Conservation (phyloP, 2,329 filamentous ascomycete species). For the Chaetothyriales sp. region DNA sequence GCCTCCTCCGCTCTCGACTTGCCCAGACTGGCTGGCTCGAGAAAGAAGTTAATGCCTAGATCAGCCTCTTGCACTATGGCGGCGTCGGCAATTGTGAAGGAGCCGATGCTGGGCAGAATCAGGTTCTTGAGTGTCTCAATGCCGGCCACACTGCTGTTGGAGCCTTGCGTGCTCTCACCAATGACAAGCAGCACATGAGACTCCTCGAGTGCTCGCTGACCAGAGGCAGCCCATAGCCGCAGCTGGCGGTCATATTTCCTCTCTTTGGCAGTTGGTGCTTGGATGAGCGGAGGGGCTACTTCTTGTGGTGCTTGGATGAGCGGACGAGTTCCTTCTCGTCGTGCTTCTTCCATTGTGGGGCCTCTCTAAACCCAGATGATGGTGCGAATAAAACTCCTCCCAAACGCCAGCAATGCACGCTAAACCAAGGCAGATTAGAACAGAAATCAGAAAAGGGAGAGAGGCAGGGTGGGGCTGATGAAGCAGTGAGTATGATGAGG, state of each 20-base stretch:
- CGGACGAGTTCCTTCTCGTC: constrained; percentile 26
- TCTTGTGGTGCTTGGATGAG: constrained; percentile 28
- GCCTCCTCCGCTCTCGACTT: constrained; percentile 66
- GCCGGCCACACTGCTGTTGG: constrained; percentile 48
- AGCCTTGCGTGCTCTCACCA: constrained; percentile 32
- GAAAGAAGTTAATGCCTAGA: constrained; percentile 91
- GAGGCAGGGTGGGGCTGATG: neutral
- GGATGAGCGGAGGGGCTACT: constrained; percentile 31
- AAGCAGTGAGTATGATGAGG: neutral
- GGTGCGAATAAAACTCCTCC: neutral
- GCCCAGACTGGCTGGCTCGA: constrained; percentile 66
- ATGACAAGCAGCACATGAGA: constrained; percentile 82
- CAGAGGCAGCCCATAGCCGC: constrained; percentile 83
- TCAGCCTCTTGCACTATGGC: constrained; percentile 65
- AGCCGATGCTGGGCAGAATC: constrained; percentile 82
- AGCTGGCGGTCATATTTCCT: constrained; percentile 90
- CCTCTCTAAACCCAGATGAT: neutral
- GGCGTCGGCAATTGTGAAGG: constrained; percentile 81
- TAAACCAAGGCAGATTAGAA: neutral
- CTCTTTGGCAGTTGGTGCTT: constrained; percentile 47
- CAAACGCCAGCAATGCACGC: neutral
- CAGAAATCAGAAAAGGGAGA: neutral
- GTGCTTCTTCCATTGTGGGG: constrained; percentile 12
- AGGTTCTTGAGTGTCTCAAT: constrained; percentile 92
- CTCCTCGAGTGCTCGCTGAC: constrained; percentile 78